A percentile compares a stretch with the other conserved stretches of the same genome.
Conservation (phyloP, 2,329 filamentous ascomycete species). For the Venturia pyrina region DNA sequence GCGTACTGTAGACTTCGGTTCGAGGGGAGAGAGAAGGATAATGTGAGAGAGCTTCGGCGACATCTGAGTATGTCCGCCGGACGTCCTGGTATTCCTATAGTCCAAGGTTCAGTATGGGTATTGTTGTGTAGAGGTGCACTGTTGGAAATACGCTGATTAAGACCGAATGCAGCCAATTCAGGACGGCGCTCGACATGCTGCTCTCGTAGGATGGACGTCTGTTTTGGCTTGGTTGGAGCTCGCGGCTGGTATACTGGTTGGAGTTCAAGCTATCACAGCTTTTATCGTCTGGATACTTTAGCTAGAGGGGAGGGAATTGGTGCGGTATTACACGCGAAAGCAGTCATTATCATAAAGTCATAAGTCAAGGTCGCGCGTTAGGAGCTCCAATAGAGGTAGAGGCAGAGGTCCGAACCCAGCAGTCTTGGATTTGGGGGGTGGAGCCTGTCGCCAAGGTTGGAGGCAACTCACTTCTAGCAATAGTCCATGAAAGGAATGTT, state of each 20-base stretch:
- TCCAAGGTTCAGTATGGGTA: background rate
- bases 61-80: slow-evolving; percentile 85
- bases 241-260: background rate
- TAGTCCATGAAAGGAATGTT: too few species aligned
- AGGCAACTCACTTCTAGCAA: background rate
- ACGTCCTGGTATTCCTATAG: slow-evolving; percentile 84
- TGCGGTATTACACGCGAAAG: background rate
- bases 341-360: slow-evolving; percentile 1
- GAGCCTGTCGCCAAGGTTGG: background rate
- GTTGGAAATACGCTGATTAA: slow-evolving; percentile 42
- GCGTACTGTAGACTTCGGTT: slow-evolving; percentile 90
- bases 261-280: background rate
- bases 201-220: background rate
- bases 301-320: background rate
- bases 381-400: background rate
- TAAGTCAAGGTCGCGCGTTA: background rate
- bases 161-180: slow-evolving; percentile 93
- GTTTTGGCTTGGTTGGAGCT: background rate
- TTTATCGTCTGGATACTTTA: background rate
- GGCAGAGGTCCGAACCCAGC: background rate
- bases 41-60: slow-evolving; percentile 69
- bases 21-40: slow-evolving; percentile 72
- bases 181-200: slow-evolving; percentile 36
- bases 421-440: background rate
- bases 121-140: background rate